Base-by-base conservation (phyloP, 2,329 filamentous ascomycete species). In the Aspergillus fijiensis region DNA sequence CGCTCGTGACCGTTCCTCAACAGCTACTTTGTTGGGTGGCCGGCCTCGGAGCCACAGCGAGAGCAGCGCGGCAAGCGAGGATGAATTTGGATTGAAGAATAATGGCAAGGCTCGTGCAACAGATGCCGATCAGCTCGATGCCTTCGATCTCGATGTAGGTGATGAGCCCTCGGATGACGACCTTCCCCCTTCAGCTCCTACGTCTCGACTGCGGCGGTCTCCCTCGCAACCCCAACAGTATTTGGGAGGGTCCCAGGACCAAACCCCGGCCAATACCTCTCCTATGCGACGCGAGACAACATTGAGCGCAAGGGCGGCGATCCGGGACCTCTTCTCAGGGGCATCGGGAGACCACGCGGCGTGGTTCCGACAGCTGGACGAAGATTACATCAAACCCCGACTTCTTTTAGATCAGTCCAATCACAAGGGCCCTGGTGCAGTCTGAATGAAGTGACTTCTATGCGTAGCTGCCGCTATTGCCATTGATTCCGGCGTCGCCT, bases 361-460 rank as follows among this genome's bases (percentile, higher is more conserved):
- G 50, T 86, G 96, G 78, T 96, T 99, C 76, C 88, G 88, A 67
- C 93, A 96, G 77, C 80, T 99, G 61, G 95, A 99, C 74, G 95
- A 99, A 76, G 92, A 93, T 62, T 97, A 92, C 74, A 93, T 98
- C 76, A 98, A 98, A 81, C 94, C 94, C 19, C 91, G 89, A 72
- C 78, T 98, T 58, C 77, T 98, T 65, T 83, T 98, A 21, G 93
- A 97, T 77, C 89, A 89, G 50, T 77, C 76, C 27, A 75, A 76
- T 42, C 74, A 78, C 60, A 78, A 78, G 62, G 76, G 76, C 3
- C 76, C 75, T 49, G 75, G 74, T 11, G 74, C 74, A 35, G 76
- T 77, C 60, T 77, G 66, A 69, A 60, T 48, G 23, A 49, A 47
- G 47, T 25, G 51, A 29, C 7, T 59, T 57, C 29, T 23, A 49